Base-by-base conservation (phyloP, 805 yeast species). In the Candida rishiriensis region DNA sequence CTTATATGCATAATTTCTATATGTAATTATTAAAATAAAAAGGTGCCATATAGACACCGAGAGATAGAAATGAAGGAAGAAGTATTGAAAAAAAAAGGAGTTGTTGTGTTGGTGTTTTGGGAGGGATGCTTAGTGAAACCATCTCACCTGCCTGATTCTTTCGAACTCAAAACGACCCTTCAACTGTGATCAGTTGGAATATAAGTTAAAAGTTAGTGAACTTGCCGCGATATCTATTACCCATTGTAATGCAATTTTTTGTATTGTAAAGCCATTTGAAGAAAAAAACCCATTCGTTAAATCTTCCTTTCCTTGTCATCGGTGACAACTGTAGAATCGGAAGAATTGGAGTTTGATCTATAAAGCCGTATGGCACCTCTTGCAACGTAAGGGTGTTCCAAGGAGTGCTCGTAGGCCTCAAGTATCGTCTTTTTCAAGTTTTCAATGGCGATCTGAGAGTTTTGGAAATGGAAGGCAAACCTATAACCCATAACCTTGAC, bases 401-500 rank as follows among this genome's bases (percentile, higher is more conserved):
- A 61, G 1, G 88, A 75, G 49, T 75, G 69, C 43, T 78, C 73
- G 53, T 66, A 72, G 32, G 84, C 71, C 58, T 83, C 88, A 31
- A 69, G 55, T 15, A 85, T 64, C 2, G 83, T 83, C 38, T 60
- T 57, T 55, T 83, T 83, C 39, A 85, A 69, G 39, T 67, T 70
- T 42, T 78, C 84, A 39, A 83, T 63, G 28, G 84, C 72, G 37
- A 73, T 78, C 26, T 68, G 67, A 17, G 79, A 64, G 45, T 72
- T 75, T 64, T 83, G 89, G 63, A 79, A 81, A 54, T 88, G 96
- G 72, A 89, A 83, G 1, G 95, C 88, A 38, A 90, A 65, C 58
- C 97, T 76, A 41, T 81, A 81, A 40, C 89, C 88, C 35, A 28
- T n/a, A 76, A 75, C 74, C 53, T 76, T 81, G 44, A 90, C 73